These are phyloP conservation scores for Dillenia turbinata DNA, from an alignment of 164 flowering plant genomes.

Conservation along the genomic window DNA sequence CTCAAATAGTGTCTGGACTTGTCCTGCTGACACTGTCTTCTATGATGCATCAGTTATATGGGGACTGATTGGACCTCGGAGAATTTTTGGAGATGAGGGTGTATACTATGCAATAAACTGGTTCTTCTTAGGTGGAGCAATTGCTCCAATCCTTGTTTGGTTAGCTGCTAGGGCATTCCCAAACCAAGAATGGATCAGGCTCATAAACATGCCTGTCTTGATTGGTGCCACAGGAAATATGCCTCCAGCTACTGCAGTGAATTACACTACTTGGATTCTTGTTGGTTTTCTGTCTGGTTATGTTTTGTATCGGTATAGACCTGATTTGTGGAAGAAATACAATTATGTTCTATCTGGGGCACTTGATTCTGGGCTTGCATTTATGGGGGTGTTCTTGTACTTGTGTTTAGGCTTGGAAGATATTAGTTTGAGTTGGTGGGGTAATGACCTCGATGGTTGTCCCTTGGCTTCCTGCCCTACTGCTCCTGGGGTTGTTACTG, in stretches of 20 bases:
- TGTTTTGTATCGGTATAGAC: slow-evolving; percentile 50
- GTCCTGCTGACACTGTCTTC: slow-evolving; percentile 68
- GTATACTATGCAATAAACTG: slow-evolving; percentile 50
- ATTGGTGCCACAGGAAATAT: slow-evolving; percentile 55
- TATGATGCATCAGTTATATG: slow-evolving; percentile 87
- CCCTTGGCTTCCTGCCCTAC: slow-evolving; percentile 71
- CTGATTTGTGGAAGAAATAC: slow-evolving; percentile 64
- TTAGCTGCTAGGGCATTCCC: slow-evolving; percentile 64
- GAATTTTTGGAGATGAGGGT: slow-evolving; percentile 71
- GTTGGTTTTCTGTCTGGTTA: slow-evolving; percentile 66
- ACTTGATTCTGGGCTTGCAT: slow-evolving; percentile 81
- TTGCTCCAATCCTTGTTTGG: slow-evolving; percentile 70
- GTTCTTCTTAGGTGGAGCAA: slow-evolving; percentile 76
- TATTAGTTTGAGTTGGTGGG: slow-evolving; percentile 65
- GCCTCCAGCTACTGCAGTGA: slow-evolving; percentile 83
- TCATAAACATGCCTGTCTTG: slow-evolving; percentile 72
- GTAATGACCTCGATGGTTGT: slow-evolving; percentile 67
- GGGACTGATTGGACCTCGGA: slow-evolving; percentile 77
- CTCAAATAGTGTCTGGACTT: slow-evolving; percentile 66
- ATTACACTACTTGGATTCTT: slow-evolving; percentile 63
- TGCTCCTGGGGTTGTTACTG: slow-evolving; percentile 49
- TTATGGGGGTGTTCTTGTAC: slow-evolving; percentile 72
- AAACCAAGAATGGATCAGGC: slow-evolving; percentile 61
- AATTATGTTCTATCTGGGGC: slow-evolving; percentile 80
- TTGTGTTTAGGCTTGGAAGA: slow-evolving; percentile 48